Evolutionary conservation across 2,329 filamentous ascomycete species (phyloP).

Genomic region (Pseudogymnoascus sp.): DNA sequence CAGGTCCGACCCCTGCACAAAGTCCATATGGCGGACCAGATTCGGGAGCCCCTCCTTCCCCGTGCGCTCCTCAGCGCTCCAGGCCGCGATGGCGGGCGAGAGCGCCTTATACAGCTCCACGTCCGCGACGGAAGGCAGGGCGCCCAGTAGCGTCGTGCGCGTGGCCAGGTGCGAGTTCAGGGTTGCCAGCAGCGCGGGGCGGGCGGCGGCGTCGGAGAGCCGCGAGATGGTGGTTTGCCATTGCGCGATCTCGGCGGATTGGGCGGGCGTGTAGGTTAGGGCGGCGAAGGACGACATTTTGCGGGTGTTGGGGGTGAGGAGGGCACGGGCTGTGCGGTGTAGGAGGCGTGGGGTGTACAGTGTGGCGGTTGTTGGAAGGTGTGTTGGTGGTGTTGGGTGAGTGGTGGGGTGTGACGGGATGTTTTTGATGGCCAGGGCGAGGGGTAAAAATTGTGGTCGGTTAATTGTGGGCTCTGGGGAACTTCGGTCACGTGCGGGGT

Average conservation of each 20-base stretch:
- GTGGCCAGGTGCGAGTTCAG: constrained; percentile 83
- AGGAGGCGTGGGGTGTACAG: constrained; percentile 24
- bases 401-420: background rate
- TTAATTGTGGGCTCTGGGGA: background rate
- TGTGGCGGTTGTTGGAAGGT: constrained; percentile 18
- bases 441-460: constrained; percentile 3
- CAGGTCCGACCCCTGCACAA: constrained; percentile 82
- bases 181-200: constrained; percentile 60
- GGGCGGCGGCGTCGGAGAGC: constrained; percentile 52
- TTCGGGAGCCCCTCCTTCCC: constrained; percentile 84
- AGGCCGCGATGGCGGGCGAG: constrained; percentile 66
- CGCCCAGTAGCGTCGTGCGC: constrained; percentile 80
- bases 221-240: constrained; percentile 75
- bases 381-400: background rate
- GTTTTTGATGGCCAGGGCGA: constrained; percentile 8
- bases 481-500: background rate
- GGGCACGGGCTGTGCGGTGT: constrained; percentile 22
- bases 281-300: constrained; percentile 59
- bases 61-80: constrained; percentile 79
- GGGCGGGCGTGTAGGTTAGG: constrained; percentile 64
- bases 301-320: constrained; percentile 36
- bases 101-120: constrained; percentile 74
- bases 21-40: constrained; percentile 85
- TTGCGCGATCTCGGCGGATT: constrained; percentile 81
- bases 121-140: constrained; percentile 83